phyloP scores from a whole-genome alignment of 2,329 filamentous ascomycete genomes.

The Colletotrichum australisinense region DNA sequence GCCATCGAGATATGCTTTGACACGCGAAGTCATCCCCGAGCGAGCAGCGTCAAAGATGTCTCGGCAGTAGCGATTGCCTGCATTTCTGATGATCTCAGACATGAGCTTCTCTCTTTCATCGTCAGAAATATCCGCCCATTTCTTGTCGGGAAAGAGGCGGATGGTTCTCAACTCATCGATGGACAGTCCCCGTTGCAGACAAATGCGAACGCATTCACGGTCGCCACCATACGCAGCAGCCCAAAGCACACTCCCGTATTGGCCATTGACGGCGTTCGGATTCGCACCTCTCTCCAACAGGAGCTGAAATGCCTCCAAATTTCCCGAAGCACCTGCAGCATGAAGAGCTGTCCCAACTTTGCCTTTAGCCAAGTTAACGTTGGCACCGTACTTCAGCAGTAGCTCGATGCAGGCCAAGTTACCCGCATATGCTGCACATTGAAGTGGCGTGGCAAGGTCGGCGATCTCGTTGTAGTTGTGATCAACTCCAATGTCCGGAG shows the following conservation, averaged over 20 bases:
- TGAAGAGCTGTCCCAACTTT: neutral
- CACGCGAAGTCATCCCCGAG: no score
- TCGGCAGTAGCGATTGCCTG: neutral
- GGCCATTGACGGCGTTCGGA: neutral
- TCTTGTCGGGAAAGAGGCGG: neutral
- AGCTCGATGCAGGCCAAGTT: neutral
- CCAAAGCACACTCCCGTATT: neutral
- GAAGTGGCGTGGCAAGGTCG: neutral
- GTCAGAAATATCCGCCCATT: neutral
- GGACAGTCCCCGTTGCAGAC: neutral
- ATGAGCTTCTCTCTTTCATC: neutral
- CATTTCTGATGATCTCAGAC: neutral
- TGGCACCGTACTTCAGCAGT: neutral
- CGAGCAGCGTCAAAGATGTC: no score
- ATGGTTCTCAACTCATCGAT: neutral
- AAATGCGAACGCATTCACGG: neutral
- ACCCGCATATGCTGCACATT: neutral
- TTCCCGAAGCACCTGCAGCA: neutral
- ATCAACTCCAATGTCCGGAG: neutral
- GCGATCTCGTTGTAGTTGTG: neutral
- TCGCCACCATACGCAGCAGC: neutral
- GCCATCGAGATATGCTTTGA: no score
- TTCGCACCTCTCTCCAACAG: neutral
- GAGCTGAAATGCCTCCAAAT: neutral
- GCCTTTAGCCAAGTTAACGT: neutral